These are phyloP conservation scores for Penicillium sp. DNA, from an alignment of 2,329 filamentous ascomycete genomes.

Conservation along the genomic window DNA sequence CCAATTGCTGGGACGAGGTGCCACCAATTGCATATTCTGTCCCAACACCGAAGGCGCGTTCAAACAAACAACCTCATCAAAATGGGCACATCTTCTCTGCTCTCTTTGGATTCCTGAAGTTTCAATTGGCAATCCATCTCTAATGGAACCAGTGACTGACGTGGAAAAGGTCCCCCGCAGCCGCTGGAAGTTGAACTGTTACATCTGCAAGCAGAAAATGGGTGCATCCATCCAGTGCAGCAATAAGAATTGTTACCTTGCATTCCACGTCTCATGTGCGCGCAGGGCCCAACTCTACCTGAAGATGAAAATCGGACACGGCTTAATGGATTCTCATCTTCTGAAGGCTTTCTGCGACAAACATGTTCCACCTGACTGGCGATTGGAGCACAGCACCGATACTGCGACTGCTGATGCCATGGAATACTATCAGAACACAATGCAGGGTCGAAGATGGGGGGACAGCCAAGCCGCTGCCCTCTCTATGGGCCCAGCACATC, in stretches of 20 bases:
- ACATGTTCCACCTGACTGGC: slow-evolving; percentile 88
- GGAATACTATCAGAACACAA: slow-evolving; percentile 83
- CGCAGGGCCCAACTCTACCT: slow-evolving; percentile 83
- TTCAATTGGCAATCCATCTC: slow-evolving; percentile 89
- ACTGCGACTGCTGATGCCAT: slow-evolving; percentile 79
- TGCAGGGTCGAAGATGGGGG: slow-evolving; percentile 88
- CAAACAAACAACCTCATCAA: slow-evolving; percentile 94
- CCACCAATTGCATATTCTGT: slow-evolving; percentile 96
- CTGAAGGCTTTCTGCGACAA: slow-evolving; percentile 96
- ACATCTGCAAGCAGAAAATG: slow-evolving; percentile 97
- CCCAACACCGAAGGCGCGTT: slow-evolving; percentile 97
- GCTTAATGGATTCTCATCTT: slow-evolving; percentile 76
- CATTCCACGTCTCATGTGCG: slow-evolving; percentile 96
- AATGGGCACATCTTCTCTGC: slow-evolving; percentile 95
- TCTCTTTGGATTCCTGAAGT: slow-evolving; percentile 99
- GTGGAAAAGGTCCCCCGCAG: slow-evolving; percentile 96
- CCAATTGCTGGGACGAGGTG: slow-evolving; percentile 87
- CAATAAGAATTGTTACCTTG: slow-evolving; percentile 95
- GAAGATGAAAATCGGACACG: slow-evolving; percentile 93
- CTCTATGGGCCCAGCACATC: slow-evolving; percentile 72
- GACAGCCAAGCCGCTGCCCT: slow-evolving; percentile 84
- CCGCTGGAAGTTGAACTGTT: slow-evolving; percentile 90
- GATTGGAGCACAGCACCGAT: slow-evolving; percentile 80
- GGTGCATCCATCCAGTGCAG: slow-evolving; percentile 97
- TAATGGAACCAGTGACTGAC: slow-evolving; percentile 98